Evolutionary conservation across 768 basidiomycete genomes (phyloP).

Genomic region (Xerocomus brunneocitrinus): DNA sequence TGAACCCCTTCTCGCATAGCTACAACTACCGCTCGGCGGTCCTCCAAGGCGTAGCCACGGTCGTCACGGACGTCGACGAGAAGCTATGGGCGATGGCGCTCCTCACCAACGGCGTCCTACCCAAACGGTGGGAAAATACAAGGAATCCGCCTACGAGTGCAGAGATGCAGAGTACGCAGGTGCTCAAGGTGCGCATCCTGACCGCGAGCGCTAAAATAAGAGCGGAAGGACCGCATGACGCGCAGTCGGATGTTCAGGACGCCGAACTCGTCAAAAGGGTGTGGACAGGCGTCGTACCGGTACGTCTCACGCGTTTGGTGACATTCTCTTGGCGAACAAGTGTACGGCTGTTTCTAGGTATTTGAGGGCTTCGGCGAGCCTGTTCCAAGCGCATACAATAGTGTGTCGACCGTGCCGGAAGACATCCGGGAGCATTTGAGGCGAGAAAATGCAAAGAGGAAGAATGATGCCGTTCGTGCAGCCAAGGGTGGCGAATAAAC

Average conservation of each 20-base stretch:
- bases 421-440: slow-evolving; percentile 21
- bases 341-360: slow-evolving; percentile 5
- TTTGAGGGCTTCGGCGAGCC: slow-evolving; percentile 25
- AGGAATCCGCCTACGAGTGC: slow-evolving; percentile 18
- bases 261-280: slow-evolving; percentile 12
- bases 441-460: slow-evolving; percentile 20
- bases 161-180: slow-evolving; percentile 21
- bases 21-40: slow-evolving; percentile 26
- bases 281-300: slow-evolving; percentile 26
- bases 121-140: slow-evolving; percentile 19
- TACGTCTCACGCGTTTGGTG: neutral
- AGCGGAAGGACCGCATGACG: slow-evolving; percentile 22
- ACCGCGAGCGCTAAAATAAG: slow-evolving; percentile 24
- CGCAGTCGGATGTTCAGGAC: slow-evolving; percentile 13
- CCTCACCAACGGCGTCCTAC: slow-evolving; percentile 21
- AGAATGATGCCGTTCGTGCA: slow-evolving; percentile 19
- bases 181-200: slow-evolving; percentile 20
- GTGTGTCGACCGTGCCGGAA: slow-evolving; percentile 11
- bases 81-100: slow-evolving; percentile 24
- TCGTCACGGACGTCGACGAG: slow-evolving; percentile 17
- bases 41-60: slow-evolving; percentile 16
- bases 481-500: slow-evolving; percentile 35
- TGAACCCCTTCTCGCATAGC: slow-evolving; percentile 23
- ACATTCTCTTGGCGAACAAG: neutral
- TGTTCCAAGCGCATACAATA: slow-evolving; percentile 20